Evolutionary conservation across 2,329 filamentous ascomycete species (phyloP).

Genomic region (Alternaria triticina): DNA sequence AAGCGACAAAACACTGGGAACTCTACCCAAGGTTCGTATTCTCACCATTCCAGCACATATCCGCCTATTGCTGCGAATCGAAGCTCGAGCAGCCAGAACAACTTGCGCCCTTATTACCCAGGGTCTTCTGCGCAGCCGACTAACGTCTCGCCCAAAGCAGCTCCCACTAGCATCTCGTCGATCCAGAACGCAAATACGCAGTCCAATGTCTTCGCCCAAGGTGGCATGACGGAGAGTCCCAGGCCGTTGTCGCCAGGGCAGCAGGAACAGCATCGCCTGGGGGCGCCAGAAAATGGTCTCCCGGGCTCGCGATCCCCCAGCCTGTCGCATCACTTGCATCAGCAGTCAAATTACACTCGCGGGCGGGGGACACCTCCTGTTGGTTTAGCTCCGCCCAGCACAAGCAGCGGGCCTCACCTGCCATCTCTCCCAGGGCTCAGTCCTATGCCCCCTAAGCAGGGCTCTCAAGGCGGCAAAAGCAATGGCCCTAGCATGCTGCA

Average conservation of each 20-base stretch:
- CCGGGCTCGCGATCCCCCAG: slow-evolving; percentile 70
- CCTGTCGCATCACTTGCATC: slow-evolving; percentile 68
- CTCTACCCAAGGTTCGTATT: slow-evolving; percentile 63
- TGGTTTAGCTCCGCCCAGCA: slow-evolving; percentile 48
- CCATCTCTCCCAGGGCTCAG: slow-evolving; percentile 52
- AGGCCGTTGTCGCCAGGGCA: slow-evolving; percentile 78
- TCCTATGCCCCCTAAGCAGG: slow-evolving; percentile 41
- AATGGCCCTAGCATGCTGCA: slow-evolving; percentile 51
- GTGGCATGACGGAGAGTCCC: slow-evolving; percentile 81
- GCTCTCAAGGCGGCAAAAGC: slow-evolving; percentile 39
- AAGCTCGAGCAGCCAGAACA: slow-evolving; percentile 35
- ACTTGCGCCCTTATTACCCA: slow-evolving; percentile 45
- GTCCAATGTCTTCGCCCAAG: slow-evolving; percentile 71
- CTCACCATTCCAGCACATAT: slow-evolving; percentile 76
- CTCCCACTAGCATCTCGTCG: slow-evolving; percentile 45
- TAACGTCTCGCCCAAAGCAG: slow-evolving; percentile 48
- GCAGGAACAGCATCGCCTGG: slow-evolving; percentile 61
- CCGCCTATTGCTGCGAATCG: slow-evolving; percentile 65
- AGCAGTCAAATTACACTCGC: slow-evolving; percentile 66
- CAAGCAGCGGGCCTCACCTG: slow-evolving; percentile 52
- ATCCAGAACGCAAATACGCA: slow-evolving; percentile 43
- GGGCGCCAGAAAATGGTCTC: slow-evolving; percentile 55
- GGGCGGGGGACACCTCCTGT: slow-evolving; percentile 63
- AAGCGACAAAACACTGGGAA: slow-evolving; percentile 69
- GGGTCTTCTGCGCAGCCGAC: slow-evolving; percentile 46